Conservation (phyloP, 2,329 filamentous ascomycete species). For the Pyricularia sp. region DNA sequence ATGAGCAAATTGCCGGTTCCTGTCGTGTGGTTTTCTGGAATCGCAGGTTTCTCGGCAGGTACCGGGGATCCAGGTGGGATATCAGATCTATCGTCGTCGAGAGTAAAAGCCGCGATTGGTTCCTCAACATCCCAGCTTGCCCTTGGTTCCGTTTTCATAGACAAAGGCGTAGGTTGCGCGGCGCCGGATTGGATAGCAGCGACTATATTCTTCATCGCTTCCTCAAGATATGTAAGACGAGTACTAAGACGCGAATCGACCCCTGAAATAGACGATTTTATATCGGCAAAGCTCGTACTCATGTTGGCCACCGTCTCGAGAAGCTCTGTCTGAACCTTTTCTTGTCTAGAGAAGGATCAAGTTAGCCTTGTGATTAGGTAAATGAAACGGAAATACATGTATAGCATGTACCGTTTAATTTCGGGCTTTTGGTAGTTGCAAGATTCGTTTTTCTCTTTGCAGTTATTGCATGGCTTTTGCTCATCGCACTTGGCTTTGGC, state of each 20-base stretch:
- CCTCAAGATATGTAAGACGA: background rate
- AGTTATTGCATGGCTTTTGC: no score
- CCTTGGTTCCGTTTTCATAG: background rate
- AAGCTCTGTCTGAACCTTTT: background rate
- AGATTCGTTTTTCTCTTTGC: no score
- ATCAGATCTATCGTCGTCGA: conserved; percentile 22
- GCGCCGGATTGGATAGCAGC: background rate
- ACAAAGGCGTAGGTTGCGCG: background rate
- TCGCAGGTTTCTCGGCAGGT: conserved; percentile 53
- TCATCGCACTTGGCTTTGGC: no score
- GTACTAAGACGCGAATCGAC: background rate
- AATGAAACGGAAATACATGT: no score
- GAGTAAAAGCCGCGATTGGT: background rate
- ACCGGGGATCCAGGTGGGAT: conserved; percentile 40
- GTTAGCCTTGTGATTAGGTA: background rate
- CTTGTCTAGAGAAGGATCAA: background rate
- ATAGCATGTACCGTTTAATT: no score
- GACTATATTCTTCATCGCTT: background rate
- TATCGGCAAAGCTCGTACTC: background rate
- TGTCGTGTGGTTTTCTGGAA: conserved; percentile 81
- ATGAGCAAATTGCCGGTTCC: conserved; percentile 77
- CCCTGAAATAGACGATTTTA: background rate
- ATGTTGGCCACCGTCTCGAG: background rate
- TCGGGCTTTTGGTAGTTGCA: no score
- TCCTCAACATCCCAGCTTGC: background rate